Conservation (phyloP, 352 stramenopile genomes). For the Globisporangium iwayamae region DNA sequence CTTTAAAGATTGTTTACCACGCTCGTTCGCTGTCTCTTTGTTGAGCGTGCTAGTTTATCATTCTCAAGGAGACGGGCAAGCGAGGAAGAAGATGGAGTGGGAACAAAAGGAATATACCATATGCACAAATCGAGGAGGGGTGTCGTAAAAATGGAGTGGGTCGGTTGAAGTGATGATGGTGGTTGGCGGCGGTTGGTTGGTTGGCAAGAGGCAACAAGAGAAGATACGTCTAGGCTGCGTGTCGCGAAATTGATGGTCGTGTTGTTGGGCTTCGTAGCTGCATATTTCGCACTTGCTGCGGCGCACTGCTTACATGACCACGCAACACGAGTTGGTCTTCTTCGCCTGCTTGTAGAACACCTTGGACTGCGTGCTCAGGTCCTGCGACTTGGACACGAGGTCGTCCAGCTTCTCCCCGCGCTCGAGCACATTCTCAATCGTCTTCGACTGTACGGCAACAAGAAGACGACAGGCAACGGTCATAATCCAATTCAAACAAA, state of each 20-base stretch:
- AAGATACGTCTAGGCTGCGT: slow-evolving; percentile 10
- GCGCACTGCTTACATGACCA: slow-evolving; percentile 74
- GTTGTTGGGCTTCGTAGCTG: not conserved
- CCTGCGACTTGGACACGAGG: slow-evolving; percentile 97
- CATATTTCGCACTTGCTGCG: too few species aligned
- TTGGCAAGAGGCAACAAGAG: slow-evolving; percentile 1
- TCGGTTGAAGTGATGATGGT: slow-evolving; percentile 4
- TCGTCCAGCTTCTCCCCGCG: slow-evolving; percentile 98
- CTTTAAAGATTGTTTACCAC: slow-evolving; percentile 11
- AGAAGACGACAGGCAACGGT: not conserved
- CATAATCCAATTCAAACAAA: too few species aligned
- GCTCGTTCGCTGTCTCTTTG: not conserved
- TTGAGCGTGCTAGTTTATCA: slow-evolving; percentile 11
- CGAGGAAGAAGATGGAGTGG: not conserved
- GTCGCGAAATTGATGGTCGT: not conserved
- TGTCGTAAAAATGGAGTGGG: not conserved
- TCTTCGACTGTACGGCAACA: slow-evolving; percentile 88
- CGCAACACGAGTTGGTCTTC: slow-evolving; percentile 99
- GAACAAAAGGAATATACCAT: slow-evolving; percentile 31
- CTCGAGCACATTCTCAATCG: slow-evolving; percentile 98
- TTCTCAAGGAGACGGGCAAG: slow-evolving; percentile 4
- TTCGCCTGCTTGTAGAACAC: slow-evolving; percentile 99
- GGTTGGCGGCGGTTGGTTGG: not conserved
- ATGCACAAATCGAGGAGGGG: slow-evolving; percentile 28
- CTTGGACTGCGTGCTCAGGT: slow-evolving; percentile 98